A percentile compares a stretch with the other conserved stretches of the same genome.
phyloP scores from a whole-genome alignment of 73 alveolate species.

The Stentor coeruleus region DNA sequence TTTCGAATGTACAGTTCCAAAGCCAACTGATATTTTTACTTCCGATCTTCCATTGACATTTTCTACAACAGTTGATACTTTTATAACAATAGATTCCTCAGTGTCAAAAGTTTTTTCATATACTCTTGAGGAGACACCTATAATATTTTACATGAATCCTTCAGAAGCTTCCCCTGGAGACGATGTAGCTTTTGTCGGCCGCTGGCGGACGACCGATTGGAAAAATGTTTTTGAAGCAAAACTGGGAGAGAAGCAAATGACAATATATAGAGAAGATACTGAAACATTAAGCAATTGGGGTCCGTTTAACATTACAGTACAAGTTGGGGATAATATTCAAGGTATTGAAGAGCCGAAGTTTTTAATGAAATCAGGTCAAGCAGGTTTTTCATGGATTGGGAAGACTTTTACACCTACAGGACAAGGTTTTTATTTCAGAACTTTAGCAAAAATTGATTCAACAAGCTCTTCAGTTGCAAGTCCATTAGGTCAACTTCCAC shows the following conservation, averaged over 20 bases:
- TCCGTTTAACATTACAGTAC: background rate
- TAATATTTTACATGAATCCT: background rate
- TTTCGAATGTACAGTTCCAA: background rate
- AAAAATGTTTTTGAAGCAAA: background rate
- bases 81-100: background rate
- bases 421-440: background rate
- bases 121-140: background rate
- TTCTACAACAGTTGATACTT: background rate
- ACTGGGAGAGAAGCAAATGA: background rate
- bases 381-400: background rate
- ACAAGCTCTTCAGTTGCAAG: background rate
- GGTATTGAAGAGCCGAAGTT: background rate
- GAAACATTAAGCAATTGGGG: background rate
- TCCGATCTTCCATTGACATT: background rate
- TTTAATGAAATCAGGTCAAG: background rate
- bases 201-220: constrained; percentile 12
- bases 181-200: background rate
- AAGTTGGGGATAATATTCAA: background rate
- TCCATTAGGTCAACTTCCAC: background rate
- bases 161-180: constrained; percentile 21
- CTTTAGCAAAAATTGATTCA: background rate
- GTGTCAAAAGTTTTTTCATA: background rate
- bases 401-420: background rate
- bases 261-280: background rate
- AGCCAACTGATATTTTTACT: background rate